Evolutionary conservation across 2,329 filamentous ascomycete species (phyloP).

Genomic region (Aureobasidium uvarum): DNA sequence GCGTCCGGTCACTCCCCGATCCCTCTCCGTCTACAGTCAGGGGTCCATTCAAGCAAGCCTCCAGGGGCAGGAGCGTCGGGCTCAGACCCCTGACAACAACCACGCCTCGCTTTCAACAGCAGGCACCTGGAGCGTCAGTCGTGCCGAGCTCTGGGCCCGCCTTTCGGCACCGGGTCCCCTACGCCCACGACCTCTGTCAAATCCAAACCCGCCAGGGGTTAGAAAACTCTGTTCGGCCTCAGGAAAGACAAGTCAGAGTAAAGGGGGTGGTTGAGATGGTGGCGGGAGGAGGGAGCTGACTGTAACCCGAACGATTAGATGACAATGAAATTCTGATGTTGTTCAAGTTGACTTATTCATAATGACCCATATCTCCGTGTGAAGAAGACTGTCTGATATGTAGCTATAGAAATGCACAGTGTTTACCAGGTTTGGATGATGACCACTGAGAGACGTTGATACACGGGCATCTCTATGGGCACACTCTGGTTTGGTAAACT

Average conservation of each 20-base stretch:
- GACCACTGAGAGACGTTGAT: neutral
- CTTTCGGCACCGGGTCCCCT: constrained; percentile 2
- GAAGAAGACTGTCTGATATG: neutral
- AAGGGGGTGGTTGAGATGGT: neutral
- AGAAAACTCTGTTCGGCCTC: constrained; percentile 10
- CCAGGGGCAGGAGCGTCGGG: neutral
- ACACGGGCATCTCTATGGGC: neutral
- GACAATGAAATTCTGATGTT: neutral
- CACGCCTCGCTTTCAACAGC: neutral
- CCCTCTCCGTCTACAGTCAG: constrained; percentile 3
- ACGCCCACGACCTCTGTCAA: neutral
- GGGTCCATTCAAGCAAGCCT: neutral
- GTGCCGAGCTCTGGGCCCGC: neutral
- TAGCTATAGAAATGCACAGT: neutral
- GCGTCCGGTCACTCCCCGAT: neutral
- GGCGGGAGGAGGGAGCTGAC: too few relatives aligned
- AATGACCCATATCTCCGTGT: neutral
- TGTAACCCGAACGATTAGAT: neutral
- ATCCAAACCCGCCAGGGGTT: constrained; percentile 3
- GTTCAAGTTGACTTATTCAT: neutral
- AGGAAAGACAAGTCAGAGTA: neutral
- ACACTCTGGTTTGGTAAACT: neutral
- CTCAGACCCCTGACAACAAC: neutral
- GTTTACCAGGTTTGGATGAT: neutral
- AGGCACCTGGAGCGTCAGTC: constrained; percentile 5